These are phyloP conservation scores for Colletotrichum trifolii DNA, from an alignment of 2,329 filamentous ascomycete species.

Conservation along the genomic window DNA sequence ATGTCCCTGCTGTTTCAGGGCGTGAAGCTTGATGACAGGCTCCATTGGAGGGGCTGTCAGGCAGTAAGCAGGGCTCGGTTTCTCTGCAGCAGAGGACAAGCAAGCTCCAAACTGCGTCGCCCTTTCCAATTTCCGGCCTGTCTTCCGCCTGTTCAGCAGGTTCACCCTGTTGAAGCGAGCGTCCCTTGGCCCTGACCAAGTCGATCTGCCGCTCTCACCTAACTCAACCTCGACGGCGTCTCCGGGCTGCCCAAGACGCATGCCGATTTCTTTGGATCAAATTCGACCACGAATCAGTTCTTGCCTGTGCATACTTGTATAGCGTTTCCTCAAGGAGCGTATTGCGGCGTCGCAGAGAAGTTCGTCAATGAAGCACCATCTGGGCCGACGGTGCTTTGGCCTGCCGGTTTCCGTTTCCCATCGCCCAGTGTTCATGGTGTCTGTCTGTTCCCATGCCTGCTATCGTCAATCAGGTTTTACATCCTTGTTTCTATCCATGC, in stretches of 20 bases:
- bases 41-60: conserved; percentile 7
- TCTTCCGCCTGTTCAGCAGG: conserved; percentile 7
- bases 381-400: conserved; percentile 9
- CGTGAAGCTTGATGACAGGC: conserved; percentile 33
- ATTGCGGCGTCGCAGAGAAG: background rate
- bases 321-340: background rate
- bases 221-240: conserved; percentile 17
- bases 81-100: background rate
- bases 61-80: conserved; percentile 4
- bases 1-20: conserved; percentile 35
- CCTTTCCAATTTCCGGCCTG: conserved; percentile 16
- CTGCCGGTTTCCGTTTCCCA: conserved; percentile 1
- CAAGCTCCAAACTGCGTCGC: conserved; percentile 10
- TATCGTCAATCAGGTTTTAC: conserved; percentile 20
- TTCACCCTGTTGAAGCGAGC: conserved; percentile 24
- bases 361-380: conserved; percentile 8
- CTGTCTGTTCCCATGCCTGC: conserved; percentile 17
- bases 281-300: too few species aligned
- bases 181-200: conserved; percentile 25
- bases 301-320: too few species aligned
- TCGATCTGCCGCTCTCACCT: conserved; percentile 30
- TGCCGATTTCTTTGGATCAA: background rate
- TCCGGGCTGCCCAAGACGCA: background rate
- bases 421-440: conserved; percentile 12
- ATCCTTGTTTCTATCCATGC: conserved; percentile 33